Percentiles rank a stretch among this genome's conserved stretches.
phyloP scores from a whole-genome alignment of 2,329 filamentous ascomycete species.

The Trichoderma guizhouense region DNA sequence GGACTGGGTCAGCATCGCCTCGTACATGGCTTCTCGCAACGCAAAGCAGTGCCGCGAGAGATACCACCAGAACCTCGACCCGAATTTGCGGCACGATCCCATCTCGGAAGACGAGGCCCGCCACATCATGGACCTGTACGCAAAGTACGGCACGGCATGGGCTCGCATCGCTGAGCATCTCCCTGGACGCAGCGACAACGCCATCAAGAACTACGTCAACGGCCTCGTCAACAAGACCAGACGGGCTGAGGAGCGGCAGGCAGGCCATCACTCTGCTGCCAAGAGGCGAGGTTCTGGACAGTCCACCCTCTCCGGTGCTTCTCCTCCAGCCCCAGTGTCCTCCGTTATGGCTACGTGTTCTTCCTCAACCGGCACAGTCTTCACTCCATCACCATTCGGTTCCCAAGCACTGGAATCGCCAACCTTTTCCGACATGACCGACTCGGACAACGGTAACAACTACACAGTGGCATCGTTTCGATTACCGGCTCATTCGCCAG shows the following conservation, averaged over 20 bases:
- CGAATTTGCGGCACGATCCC: slow-evolving; percentile 67
- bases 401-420: not conserved
- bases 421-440: not conserved
- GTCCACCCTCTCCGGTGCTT: not conserved
- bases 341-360: not conserved
- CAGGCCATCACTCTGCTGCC: not conserved
- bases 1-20: slow-evolving; percentile 88
- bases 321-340: not conserved
- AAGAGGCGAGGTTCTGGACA: not conserved
- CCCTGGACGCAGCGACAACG: slow-evolving; percentile 85
- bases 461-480: not conserved
- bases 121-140: slow-evolving; percentile 71
- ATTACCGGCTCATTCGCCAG: not conserved
- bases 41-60: slow-evolving; percentile 95
- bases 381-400: not conserved
- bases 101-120: slow-evolving; percentile 68
- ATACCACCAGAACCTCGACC: slow-evolving; percentile 90
- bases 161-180: slow-evolving; percentile 85
- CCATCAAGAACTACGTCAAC: slow-evolving; percentile 89
- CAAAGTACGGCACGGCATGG: slow-evolving; percentile 80
- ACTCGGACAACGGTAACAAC: not conserved
- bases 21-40: slow-evolving; percentile 70
- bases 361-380: not conserved
- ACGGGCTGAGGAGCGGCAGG: not conserved
- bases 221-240: slow-evolving; percentile 8